These are phyloP conservation scores for Ascodesmis nigricans DNA, from an alignment of 495 filamentous ascomycete genomes.

Conservation along the genomic window DNA sequence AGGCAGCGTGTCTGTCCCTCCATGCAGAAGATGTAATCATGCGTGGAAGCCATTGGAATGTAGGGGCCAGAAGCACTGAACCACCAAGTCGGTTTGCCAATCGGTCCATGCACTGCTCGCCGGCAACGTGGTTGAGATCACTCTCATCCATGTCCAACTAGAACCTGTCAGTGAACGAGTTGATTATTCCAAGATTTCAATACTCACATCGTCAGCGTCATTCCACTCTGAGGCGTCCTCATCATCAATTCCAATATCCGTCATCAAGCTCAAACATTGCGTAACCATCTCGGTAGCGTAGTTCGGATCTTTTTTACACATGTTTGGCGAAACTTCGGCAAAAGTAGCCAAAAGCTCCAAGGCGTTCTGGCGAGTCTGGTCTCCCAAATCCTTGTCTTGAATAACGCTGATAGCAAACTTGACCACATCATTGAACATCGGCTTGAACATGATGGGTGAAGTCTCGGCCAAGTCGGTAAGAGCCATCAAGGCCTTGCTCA, in stretches of 20 bases:
- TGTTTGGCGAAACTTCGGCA: slow-evolving; percentile 75
- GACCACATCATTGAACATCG: slow-evolving; percentile 70
- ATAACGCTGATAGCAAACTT: slow-evolving; percentile 80
- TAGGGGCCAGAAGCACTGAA: slow-evolving; percentile 63
- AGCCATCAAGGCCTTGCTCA: slow-evolving; percentile 69
- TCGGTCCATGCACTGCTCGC: slow-evolving; percentile 96
- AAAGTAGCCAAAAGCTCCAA: slow-evolving; percentile 96
- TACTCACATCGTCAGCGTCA: slow-evolving; percentile 62
- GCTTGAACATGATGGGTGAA: slow-evolving; percentile 90
- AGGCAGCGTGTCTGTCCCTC: slow-evolving; percentile 87
- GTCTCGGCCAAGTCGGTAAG: slow-evolving; percentile 84
- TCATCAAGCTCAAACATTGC: slow-evolving; percentile 96
- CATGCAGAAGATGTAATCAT: slow-evolving; percentile 94
- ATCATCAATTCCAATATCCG: slow-evolving; percentile 88
- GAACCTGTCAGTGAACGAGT: slow-evolving; percentile 1
- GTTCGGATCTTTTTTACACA: slow-evolving; percentile 78
- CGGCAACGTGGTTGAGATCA: slow-evolving; percentile 91
- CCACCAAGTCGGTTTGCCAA: slow-evolving; percentile 95
- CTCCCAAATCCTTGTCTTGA: slow-evolving; percentile 80
- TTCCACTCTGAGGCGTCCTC: slow-evolving; percentile 93
- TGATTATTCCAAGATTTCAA: slow-evolving; percentile 3
- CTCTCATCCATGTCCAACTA: slow-evolving; percentile 87
- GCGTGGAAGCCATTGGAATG: slow-evolving; percentile 85
- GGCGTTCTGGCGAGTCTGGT: slow-evolving; percentile 79
- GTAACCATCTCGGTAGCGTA: slow-evolving; percentile 96